phyloP scores from a whole-genome alignment of 208 protist genomes.

The Trypanosoma grayi region DNA sequence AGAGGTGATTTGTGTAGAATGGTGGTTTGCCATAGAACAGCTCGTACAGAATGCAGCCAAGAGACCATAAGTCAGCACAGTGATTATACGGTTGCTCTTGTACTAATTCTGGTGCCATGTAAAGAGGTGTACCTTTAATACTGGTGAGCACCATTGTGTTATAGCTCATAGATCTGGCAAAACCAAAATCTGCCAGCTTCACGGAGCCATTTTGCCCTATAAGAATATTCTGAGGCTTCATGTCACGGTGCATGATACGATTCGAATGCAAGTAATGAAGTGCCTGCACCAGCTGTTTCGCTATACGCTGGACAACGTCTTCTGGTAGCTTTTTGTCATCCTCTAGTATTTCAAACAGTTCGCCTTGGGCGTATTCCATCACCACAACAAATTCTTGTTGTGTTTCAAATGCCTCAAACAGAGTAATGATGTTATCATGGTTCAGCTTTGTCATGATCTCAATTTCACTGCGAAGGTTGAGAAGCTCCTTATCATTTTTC shows the following conservation, averaged over 20 bases:
- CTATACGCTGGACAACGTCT: slow-evolving; percentile 90
- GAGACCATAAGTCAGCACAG: slow-evolving; percentile 96
- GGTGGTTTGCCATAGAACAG: slow-evolving; percentile 95
- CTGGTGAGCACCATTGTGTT: slow-evolving; percentile 95
- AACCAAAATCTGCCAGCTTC: slow-evolving; percentile 99
- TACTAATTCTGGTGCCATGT: slow-evolving; percentile 97
- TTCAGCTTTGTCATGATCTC: slow-evolving; percentile 95
- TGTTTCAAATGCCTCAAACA: slow-evolving; percentile 97
- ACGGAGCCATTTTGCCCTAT: slow-evolving; percentile 93
- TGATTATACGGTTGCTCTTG: slow-evolving; percentile 95
- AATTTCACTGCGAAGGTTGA: slow-evolving; percentile 93
- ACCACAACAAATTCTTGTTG: slow-evolving; percentile 92
- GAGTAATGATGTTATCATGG: slow-evolving; percentile 96
- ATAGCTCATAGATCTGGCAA: slow-evolving; percentile 94
- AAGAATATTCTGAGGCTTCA: slow-evolving; percentile 97
- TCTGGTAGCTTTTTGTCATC: slow-evolving; percentile 93
- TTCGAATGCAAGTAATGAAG: slow-evolving; percentile 97
- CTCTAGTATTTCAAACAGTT: slow-evolving; percentile 96
- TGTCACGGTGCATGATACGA: slow-evolving; percentile 97
- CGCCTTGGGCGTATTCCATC: slow-evolving; percentile 92
- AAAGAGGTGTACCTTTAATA: slow-evolving; percentile 96
- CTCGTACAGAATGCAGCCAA: slow-evolving; percentile 98
- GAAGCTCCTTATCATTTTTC: slow-evolving; percentile 93
- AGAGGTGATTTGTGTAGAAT: slow-evolving; percentile 97
- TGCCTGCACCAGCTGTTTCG: slow-evolving; percentile 95